Evolutionary conservation across 2,329 filamentous ascomycete species (phyloP).

Genomic region (Fonsecaea nubica): DNA sequence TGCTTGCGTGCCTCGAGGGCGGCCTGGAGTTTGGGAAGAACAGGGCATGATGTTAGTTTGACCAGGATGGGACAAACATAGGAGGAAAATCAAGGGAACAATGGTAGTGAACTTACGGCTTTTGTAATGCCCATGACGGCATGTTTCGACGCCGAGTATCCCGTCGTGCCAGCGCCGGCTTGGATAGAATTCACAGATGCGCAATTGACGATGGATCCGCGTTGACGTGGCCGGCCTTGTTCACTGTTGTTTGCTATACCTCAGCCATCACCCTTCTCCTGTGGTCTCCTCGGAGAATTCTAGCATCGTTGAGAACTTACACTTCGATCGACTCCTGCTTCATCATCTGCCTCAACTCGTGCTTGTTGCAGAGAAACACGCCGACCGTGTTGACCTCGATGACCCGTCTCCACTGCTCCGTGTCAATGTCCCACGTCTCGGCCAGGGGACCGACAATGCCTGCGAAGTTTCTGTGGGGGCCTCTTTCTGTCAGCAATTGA

Average conservation of each 20-base stretch:
- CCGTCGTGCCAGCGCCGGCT: slow-evolving; percentile 31
- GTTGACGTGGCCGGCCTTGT: slow-evolving; percentile 28
- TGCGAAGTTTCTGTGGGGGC: slow-evolving; percentile 73
- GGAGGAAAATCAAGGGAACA: too few relatives aligned
- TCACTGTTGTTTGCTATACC: slow-evolving; percentile 16
- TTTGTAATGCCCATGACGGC: slow-evolving; percentile 36
- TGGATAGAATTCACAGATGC: slow-evolving; percentile 38
- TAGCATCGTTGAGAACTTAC: not conserved
- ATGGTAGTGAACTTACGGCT: slow-evolving; percentile 19
- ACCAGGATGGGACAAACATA: too few relatives aligned
- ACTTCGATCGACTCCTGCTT: slow-evolving; percentile 35
- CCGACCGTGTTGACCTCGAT: slow-evolving; percentile 96
- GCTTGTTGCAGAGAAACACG: slow-evolving; percentile 92
- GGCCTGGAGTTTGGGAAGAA: slow-evolving; percentile 12
- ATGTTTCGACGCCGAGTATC: slow-evolving; percentile 35
- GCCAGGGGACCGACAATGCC: slow-evolving; percentile 63
- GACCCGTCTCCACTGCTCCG: slow-evolving; percentile 90
- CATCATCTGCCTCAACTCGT: slow-evolving; percentile 65
- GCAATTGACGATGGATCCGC: slow-evolving; percentile 53
- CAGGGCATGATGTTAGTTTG: not conserved
- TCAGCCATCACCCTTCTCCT: too few relatives aligned
- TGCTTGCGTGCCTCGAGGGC: slow-evolving; percentile 30
- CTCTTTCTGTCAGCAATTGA: not conserved
- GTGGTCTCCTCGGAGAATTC: too few relatives aligned
- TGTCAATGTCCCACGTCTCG: slow-evolving; percentile 44